Evolutionary conservation across 768 basidiomycete genomes (phyloP).

Genomic region (Mycena latifolia): DNA sequence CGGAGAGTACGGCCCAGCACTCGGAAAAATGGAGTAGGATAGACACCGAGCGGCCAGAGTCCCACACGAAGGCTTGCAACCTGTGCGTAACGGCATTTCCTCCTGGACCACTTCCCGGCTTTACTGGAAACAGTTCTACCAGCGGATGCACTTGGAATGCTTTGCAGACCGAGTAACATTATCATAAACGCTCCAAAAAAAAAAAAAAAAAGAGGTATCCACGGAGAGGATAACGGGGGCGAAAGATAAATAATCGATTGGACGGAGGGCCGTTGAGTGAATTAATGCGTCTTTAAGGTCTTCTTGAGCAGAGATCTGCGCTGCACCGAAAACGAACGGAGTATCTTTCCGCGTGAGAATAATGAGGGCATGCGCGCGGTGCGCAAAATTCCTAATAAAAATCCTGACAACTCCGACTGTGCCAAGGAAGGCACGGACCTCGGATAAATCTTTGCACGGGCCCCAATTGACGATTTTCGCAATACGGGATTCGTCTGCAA

Average conservation of each 20-base stretch:
- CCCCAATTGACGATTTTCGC: conserved; percentile 13
- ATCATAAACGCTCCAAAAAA: no score
- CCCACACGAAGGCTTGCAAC: no score
- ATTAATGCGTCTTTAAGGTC: conserved; percentile 42
- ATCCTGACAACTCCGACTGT: conserved; percentile 43
- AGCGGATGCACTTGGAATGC: no score
- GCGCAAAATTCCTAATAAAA: conserved; percentile 47
- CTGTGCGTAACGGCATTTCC: no score
- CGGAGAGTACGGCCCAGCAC: no score
- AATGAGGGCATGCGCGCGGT: conserved; percentile 37
- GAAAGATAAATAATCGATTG: conserved; percentile 48
- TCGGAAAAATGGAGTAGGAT: no score
- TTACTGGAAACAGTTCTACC: no score
- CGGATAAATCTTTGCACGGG: conserved; percentile 13
- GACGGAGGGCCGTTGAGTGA: conserved; percentile 43
- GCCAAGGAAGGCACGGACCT: conserved; percentile 46
- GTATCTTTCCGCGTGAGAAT: conserved; percentile 42
- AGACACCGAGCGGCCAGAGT: no score
- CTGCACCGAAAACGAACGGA: conserved; percentile 43
- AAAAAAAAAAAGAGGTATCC: no score
- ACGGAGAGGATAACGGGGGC: conserved; percentile 49
- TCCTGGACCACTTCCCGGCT: no score
- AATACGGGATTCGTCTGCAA: conserved; percentile 44
- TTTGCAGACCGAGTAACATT: no score
- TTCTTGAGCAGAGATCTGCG: conserved; percentile 39